These are phyloP conservation scores for Diversispora eburnea DNA, from an alignment of 192 early-diverging fungal genomes.

Conservation along the genomic window DNA sequence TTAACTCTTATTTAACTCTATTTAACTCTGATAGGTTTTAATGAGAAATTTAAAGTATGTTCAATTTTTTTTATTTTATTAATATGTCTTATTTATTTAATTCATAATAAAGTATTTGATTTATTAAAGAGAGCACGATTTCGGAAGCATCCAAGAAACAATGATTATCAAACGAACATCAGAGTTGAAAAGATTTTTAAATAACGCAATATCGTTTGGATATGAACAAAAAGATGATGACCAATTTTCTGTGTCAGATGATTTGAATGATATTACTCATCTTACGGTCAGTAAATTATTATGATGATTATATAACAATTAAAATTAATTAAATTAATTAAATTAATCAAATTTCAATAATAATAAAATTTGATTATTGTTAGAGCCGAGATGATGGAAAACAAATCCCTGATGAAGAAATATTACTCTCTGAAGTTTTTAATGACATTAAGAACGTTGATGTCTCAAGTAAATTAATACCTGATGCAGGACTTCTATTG, in stretches of 20 bases:
- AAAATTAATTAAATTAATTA: too few species aligned
- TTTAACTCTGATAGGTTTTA: background rate
- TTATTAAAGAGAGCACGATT: conserved; percentile 20
- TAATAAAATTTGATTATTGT: background rate
- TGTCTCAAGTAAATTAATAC: background rate
- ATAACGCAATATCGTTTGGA: conserved; percentile 19
- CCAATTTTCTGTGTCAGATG: conserved; percentile 1
- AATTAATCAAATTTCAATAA: too few species aligned
- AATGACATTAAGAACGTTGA: background rate
- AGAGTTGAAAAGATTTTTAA: conserved; percentile 11
- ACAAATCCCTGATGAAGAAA: conserved; percentile 19
- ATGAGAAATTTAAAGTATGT: conserved; percentile 20
- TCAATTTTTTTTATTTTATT: background rate
- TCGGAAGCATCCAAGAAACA: conserved; percentile 15
- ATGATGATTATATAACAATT: background rate
- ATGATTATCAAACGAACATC: conserved; percentile 22
- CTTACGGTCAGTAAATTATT: background rate
- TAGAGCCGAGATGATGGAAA: conserved; percentile 13
- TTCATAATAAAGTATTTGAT: too few species aligned
- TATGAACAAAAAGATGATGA: conserved; percentile 24
- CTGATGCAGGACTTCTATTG: conserved; percentile 10
- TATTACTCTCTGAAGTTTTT: conserved; percentile 10
- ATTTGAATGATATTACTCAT: background rate
- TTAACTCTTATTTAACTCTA: too few species aligned
- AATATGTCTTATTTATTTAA: too few species aligned